Base-by-base conservation (phyloP, 306 rosid species). In the Luffa acutangula region DNA sequence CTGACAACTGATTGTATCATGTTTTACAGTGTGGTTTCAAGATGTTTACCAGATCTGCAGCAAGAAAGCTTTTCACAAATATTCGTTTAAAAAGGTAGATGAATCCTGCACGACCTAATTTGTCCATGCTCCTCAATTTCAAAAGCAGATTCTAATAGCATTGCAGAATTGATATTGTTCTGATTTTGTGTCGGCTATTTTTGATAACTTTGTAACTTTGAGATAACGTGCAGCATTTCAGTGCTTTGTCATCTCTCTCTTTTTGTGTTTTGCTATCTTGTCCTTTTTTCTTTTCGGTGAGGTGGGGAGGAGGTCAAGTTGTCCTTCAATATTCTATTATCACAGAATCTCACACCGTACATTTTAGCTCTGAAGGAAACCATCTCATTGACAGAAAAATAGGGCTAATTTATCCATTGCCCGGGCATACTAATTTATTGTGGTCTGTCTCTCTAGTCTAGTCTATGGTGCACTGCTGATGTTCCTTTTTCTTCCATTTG, bases 41-140 rank as follows among this genome's bases (percentile, higher is more conserved):
- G 89, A 92, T 94, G 97, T 94, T 94, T 83, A 94, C 98, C 15
- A 83, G 97, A 83, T 92, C 96, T 78, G 96, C 96, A 56, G 97
- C 93, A 31, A 91, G 98, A 88, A 94, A 87, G 87, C 96, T 92
- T 82, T 94, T 92, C 87, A 82, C 90, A 69, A 94, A 94, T 80
- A 91, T 91, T 72, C 97, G 85, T 81, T 85, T 94, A 85, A 89
- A 86, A 81, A 92, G 98, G 97, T 94, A 85, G 78, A 33, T 79
- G 7, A 34, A 75, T 66, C 51, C 9, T 48, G 58, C 18, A 69
- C 54, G 4, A 25, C 18, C n/a, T 72, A 25, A 72, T 72, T 72
- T 72, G 77, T 7, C 56, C n/a, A 5, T 31, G 21, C 77, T 71
- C 41, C 25, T 45, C 77, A 48, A 46, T 72, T 72, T 72, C 77